These are phyloP conservation scores for Arbutus unedo DNA, from an alignment of 148 eudicot species.

Conservation along the genomic window DNA sequence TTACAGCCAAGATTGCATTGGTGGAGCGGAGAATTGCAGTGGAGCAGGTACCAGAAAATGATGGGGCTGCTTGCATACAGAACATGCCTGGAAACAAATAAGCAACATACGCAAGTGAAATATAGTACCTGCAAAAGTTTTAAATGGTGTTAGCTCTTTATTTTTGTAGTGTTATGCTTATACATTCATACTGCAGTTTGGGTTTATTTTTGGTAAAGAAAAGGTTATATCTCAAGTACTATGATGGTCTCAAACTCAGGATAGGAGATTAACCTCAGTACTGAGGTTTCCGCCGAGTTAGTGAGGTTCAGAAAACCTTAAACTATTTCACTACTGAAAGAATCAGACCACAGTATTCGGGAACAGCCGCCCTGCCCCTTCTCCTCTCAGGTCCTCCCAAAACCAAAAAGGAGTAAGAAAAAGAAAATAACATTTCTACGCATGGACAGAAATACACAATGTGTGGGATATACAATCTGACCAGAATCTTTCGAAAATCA, in stretches of 20 bases:
- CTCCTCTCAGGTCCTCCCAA: neutral
- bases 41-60: slow-evolving; percentile 61
- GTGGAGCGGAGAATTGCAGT: slow-evolving; percentile 64
- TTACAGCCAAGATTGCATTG: slow-evolving; percentile 63
- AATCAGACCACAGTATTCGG: neutral
- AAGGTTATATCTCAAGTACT: neutral
- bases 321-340: neutral
- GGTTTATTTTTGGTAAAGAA: neutral
- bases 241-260: neutral
- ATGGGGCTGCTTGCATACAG: slow-evolving; percentile 36
- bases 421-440: neutral
- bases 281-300: neutral
- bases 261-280: neutral
- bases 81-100: slow-evolving; percentile 90
- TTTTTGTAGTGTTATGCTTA: too few relatives aligned
- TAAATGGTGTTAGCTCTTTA: slow-evolving; percentile 15
- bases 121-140: slow-evolving; percentile 87
- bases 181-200: neutral
- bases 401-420: neutral
- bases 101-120: slow-evolving; percentile 98
- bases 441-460: neutral
- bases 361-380: neutral
- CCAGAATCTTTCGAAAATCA: neutral
- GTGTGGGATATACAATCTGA: neutral
- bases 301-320: neutral